Conservation (phyloP, 78 protist species). For the Dictyostelium citrinum region DNA sequence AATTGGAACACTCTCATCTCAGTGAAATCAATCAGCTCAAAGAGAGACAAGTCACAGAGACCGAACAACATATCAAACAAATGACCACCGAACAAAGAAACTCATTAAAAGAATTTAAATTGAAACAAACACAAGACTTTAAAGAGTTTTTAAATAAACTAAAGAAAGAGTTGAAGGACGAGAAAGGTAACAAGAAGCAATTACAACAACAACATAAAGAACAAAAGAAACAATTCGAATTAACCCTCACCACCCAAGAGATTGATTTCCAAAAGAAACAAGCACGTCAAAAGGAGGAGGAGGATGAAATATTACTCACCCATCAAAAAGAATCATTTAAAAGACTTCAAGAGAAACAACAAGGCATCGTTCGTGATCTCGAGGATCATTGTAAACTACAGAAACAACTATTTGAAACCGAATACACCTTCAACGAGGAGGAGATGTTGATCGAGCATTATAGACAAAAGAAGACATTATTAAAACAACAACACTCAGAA, state of each 20-base stretch:
- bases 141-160: conserved; percentile 64
- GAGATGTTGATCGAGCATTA: conserved; percentile 55
- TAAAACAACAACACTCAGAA: conserved; percentile 70
- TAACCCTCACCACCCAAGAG: conserved; percentile 13
- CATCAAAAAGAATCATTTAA: conserved; percentile 64
- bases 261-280: conserved; percentile 56
- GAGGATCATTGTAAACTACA: conserved; percentile 16
- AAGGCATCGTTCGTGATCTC: neutral
- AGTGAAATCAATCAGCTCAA: conserved; percentile 35
- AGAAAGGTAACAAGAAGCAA: conserved; percentile 56
- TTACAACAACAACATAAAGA: conserved; percentile 65
- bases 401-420: conserved; percentile 19
- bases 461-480: conserved; percentile 1
- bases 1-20: conserved; percentile 29
- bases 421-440: conserved; percentile 37
- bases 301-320: conserved; percentile 18
- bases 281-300: conserved; percentile 32
- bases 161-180: conserved; percentile 63
- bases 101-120: conserved; percentile 28
- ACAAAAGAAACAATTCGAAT: conserved; percentile 68
- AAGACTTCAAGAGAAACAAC: conserved; percentile 50
- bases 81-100: conserved; percentile 39
- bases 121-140: conserved; percentile 39
- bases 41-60: conserved; percentile 53
- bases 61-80: conserved; percentile 71